Evolutionary conservation across 768 basidiomycete genomes (phyloP), one percentile per base, ranked within the genome.

Genomic region (Candolleomyces eurysporus): DNA sequence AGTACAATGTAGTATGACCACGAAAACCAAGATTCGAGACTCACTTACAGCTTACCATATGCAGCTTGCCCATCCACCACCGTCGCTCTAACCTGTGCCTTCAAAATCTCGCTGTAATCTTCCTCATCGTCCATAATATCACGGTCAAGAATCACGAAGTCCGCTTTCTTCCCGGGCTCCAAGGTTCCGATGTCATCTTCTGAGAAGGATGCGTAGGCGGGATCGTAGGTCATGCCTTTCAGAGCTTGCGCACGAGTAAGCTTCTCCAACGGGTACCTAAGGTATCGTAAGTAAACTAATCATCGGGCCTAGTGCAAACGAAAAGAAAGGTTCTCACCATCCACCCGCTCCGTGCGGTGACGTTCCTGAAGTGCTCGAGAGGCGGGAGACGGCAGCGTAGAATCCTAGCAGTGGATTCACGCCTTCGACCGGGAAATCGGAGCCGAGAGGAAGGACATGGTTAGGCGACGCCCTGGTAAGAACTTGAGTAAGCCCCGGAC

Each of bases 351-450:
- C 96, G 61, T 96, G 92, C 0, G 96, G 96, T 39, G 52, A 54
- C 13, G 22, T 92, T 94, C n/a, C 78, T 75, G 0, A 94, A 94
- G 13, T 84, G 78, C 2, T 80, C 21, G 83, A 82, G 4, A 93
- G 78, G 11, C 96, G 83, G 1, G 93, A 81, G 2, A 94, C 82
- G 0, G 94, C 93, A 5, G 96, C 94, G 66, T 96, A 94, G 73
- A 97, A 96, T 0, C 93, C 93, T 4, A 91, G 78, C 39, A 98
- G 76, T 0, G 96, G 96, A 68, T 96, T 93, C 59, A 96, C 89
- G 8, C 85, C 84, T 72, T 98, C 96, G 3, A 98, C 88, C 0
- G 96, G 96, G 73, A 98, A 97, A 72, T 98, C 96, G 5, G 94
- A 94, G 3, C 96, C 96, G 1, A 97, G 80, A 0, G 94, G 88